phyloP scores from a whole-genome alignment of 1,139 yeast genomes.

The Hemisphaericaspora lyxosophila region DNA sequence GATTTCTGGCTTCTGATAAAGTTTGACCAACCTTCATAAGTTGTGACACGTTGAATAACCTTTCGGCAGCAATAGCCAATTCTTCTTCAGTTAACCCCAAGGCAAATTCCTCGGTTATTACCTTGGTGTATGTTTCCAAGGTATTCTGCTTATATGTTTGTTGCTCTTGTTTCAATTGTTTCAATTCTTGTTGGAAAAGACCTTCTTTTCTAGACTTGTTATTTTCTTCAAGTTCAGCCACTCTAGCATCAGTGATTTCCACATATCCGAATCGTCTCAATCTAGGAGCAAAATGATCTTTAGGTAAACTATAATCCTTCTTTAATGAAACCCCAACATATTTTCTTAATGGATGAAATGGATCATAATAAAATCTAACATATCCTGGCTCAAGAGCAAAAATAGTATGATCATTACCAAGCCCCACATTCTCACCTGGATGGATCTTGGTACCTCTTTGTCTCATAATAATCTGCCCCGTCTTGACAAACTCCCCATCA shows the following conservation, averaged over 20 bases:
- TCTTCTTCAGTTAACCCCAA: slow-evolving; percentile 34
- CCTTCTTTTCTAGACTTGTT: slow-evolving; percentile 64
- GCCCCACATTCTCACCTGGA: slow-evolving; percentile 90
- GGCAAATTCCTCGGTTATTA: slow-evolving; percentile 20
- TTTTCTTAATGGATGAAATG: slow-evolving; percentile 93
- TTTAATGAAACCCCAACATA: slow-evolving; percentile 84
- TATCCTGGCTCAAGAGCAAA: slow-evolving; percentile 91
- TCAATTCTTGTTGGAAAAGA: slow-evolving; percentile 46
- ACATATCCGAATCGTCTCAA: slow-evolving; percentile 80
- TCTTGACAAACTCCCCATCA: slow-evolving; percentile 64
- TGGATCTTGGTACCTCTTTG: slow-evolving; percentile 96
- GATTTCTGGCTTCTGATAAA: slow-evolving; percentile 56
- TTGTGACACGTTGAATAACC: slow-evolving; percentile 49
- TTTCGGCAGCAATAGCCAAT: slow-evolving; percentile 40
- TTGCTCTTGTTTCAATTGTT: slow-evolving; percentile 35
- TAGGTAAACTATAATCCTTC: slow-evolving; percentile 67
- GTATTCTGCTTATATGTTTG: slow-evolving; percentile 21
- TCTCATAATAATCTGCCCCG: slow-evolving; percentile 90
- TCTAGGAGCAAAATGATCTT: slow-evolving; percentile 86
- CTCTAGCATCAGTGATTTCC: slow-evolving; percentile 48
- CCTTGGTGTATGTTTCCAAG: slow-evolving; percentile 17
- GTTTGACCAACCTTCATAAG: slow-evolving; percentile 25
- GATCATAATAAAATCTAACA: slow-evolving; percentile 88
- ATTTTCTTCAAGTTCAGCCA: slow-evolving; percentile 56
- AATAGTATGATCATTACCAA: slow-evolving; percentile 92